phyloP scores from a whole-genome alignment of 2,329 filamentous ascomycete genomes.

The Xylariomycetidae sp. region DNA sequence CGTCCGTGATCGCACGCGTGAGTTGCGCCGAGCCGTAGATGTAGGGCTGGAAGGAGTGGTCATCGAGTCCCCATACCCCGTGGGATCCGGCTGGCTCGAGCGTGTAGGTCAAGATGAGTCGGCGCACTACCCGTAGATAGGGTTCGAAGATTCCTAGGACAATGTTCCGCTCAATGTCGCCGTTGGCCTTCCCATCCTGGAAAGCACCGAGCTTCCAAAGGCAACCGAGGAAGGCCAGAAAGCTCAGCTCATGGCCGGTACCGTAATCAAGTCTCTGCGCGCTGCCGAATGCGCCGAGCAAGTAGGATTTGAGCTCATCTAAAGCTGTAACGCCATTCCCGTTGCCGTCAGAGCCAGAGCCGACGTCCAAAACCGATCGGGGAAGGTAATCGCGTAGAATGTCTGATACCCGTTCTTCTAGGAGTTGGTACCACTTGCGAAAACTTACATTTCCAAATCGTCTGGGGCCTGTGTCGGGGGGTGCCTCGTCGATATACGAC shows the following conservation, averaged over 20 bases:
- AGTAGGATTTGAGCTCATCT: constrained; percentile 71
- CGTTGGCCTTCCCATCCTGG: constrained; percentile 43
- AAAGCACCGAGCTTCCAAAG: constrained; percentile 91
- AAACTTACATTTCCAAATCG: constrained; percentile 93
- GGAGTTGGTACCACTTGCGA: constrained; percentile 71
- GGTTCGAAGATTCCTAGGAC: constrained; percentile 80
- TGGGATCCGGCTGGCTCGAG: constrained; percentile 94
- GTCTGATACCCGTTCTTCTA: constrained; percentile 54
- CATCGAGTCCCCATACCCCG: constrained; percentile 97
- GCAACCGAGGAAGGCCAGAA: constrained; percentile 82
- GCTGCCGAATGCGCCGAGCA: constrained; percentile 84
- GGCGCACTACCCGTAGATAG: constrained; percentile 68
- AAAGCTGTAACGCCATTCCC: constrained; percentile 41
- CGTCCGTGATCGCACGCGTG: constrained; percentile 64
- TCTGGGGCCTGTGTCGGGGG: constrained; percentile 78
- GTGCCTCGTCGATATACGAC: constrained; percentile 68
- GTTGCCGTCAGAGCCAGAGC: constrained; percentile 10
- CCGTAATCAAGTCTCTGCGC: constrained; percentile 89
- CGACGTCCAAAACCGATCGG: constrained; percentile 21
- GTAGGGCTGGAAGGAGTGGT: constrained; percentile 91
- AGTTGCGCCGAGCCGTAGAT: constrained; percentile 93
- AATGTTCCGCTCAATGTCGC: constrained; percentile 69
- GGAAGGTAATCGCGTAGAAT: constrained; percentile 57
- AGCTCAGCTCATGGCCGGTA: constrained; percentile 93
- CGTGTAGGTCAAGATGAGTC: constrained; percentile 83